A percentile compares a stretch with the other conserved stretches of the same genome.
These are phyloP conservation scores for Annulohypoxylon bovei DNA, from an alignment of 495 filamentous ascomycete genomes.

Conservation along the genomic window DNA sequence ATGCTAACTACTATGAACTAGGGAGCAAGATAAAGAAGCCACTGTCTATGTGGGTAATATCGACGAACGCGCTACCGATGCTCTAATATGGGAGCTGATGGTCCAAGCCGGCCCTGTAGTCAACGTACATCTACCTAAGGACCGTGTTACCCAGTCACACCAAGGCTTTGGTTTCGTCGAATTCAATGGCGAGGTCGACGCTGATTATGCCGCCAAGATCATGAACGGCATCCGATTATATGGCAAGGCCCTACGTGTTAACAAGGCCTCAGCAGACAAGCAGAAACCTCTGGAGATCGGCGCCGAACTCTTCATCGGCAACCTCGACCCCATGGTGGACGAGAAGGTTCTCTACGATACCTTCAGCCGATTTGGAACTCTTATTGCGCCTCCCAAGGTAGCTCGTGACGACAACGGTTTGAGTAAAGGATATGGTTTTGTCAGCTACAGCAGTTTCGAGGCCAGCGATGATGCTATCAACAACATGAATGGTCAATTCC, in stretches of 20 bases:
- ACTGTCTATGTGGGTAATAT: slow-evolving; percentile 99
- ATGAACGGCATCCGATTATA: slow-evolving; percentile 96
- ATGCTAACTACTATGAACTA: slow-evolving; percentile 47
- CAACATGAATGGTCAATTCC: slow-evolving; percentile 95
- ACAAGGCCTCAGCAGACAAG: slow-evolving; percentile 91
- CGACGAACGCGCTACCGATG: slow-evolving; percentile 92
- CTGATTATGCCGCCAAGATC: slow-evolving; percentile 94
- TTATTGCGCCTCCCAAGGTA: slow-evolving; percentile 88
- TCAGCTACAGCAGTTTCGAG: slow-evolving; percentile 94
- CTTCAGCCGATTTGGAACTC: slow-evolving; percentile 90
- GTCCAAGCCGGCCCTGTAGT: slow-evolving; percentile 94
- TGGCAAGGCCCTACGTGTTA: slow-evolving; percentile 95
- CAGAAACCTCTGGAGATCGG: slow-evolving; percentile 96
- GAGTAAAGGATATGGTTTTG: slow-evolving; percentile 96
- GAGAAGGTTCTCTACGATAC: slow-evolving; percentile 98
- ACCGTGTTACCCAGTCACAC: slow-evolving; percentile 94
- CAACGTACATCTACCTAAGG: slow-evolving; percentile 97
- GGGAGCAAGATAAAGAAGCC: slow-evolving; percentile 99
- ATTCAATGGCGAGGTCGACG: slow-evolving; percentile 94
- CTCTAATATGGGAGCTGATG: slow-evolving; percentile 96
- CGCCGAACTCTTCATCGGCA: slow-evolving; percentile 96
- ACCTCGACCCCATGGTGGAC: slow-evolving; percentile 92
- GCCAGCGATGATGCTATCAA: slow-evolving; percentile 90
- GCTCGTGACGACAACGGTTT: slow-evolving; percentile 91
- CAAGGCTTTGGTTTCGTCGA: slow-evolving; percentile 99